Base-by-base conservation (phyloP, 2,329 filamentous ascomycete species). In the Diplodia sapinea region DNA sequence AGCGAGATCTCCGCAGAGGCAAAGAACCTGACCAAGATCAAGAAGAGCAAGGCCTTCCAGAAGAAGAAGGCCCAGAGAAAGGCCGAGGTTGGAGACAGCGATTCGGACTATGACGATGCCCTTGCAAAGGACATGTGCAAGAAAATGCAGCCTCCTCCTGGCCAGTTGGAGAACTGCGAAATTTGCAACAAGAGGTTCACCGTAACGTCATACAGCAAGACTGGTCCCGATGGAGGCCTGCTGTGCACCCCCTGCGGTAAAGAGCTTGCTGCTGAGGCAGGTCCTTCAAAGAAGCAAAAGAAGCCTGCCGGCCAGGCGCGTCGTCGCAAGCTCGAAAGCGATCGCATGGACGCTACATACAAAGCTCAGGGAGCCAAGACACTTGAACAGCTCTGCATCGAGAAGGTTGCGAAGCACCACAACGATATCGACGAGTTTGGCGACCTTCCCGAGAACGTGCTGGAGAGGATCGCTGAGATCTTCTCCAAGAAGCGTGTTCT, bases 131-230 rank as follows among this genome's bases (percentile, higher is more conserved):
- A 85, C 64, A 85, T 87, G 79, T 83, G 86, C 75, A 82, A 85
- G 72, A 88, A 87, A 72, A 73, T 79, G 15, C 82, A 82, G 38
- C 89, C 89, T 1, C 77, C 89, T n/a, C 91, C 93, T 1, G 93
- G 92, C 2, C 94, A 98, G 78, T 87, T 94, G 74, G 93, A 91
- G 70, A 94, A 97, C 71, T 98, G 94, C 76, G 93, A 91, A 70
- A 81, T 89, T 3, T 98, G 94, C 77, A 85, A 86, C 52, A 96
- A 95, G 77, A 89, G 93, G 47, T 98, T 98, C 75, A 97, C 93
- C 0, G 94, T 98, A 54, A 97, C 94, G 0, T 86, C 92, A 0
- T 97, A 97, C 80, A 93, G 91, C 70, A 90, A 93, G 71, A 86
- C 89, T 33, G 93, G 91, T 0, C 91, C 92, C 0, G 84, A 90